Evolutionary conservation across 2,329 filamentous ascomycete species (phyloP).

Genomic region (Rhytidhysteron rufulum): DNA sequence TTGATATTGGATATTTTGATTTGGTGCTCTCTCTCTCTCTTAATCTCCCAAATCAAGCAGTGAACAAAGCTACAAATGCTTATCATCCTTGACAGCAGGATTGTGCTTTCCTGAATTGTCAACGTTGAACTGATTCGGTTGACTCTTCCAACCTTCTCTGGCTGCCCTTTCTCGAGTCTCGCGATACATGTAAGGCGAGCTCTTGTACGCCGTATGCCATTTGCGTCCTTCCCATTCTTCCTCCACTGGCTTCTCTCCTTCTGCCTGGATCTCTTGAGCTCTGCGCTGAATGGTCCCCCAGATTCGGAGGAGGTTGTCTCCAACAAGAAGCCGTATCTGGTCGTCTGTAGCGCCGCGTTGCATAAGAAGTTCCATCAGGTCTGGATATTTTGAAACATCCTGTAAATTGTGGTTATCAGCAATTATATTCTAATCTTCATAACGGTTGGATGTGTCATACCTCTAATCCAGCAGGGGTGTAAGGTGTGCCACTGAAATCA

Average conservation of each 20-base stretch:
- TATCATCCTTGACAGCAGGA: neutral
- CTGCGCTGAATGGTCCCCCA: conserved; percentile 1
- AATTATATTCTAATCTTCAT: no score
- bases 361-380: conserved; percentile 3
- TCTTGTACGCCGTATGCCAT: neutral
- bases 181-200: neutral
- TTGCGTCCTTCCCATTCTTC: neutral
- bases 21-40: no score
- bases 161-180: neutral
- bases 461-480: conserved; percentile 1
- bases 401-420: no score
- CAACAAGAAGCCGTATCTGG: conserved; percentile 4
- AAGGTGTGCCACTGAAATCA: conserved; percentile 6
- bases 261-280: neutral
- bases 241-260: neutral
- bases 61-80: no score
- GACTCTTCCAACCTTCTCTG: neutral
- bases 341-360: conserved; percentile 3
- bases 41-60: no score
- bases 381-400: conserved; percentile 8
- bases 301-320: conserved; percentile 8
- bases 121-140: neutral
- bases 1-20: no score
- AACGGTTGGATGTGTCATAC: no score
- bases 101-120: neutral